These are phyloP conservation scores for Metrosideros polymorpha DNA, from an alignment of 441 rosid species.

Conservation along the genomic window DNA sequence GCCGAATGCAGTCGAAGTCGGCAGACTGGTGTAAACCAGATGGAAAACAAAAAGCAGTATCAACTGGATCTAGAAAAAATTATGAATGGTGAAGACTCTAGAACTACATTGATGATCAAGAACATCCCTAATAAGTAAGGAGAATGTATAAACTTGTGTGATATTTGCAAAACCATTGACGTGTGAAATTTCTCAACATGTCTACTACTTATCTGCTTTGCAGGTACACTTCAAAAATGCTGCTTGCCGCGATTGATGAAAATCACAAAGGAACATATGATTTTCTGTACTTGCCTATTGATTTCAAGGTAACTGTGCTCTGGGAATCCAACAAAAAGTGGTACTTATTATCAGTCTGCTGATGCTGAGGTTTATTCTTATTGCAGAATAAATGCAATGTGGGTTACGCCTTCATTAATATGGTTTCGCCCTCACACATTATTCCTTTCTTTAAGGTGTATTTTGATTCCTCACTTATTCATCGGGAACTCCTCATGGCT, in stretches of 20 bases:
- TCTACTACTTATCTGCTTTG: conserved; percentile 4
- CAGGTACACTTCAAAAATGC: conserved; percentile 84
- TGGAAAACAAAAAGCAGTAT: conserved; percentile 66
- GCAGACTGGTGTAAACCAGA: conserved; percentile 48
- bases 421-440: conserved; percentile 73
- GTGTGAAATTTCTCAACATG: not conserved
- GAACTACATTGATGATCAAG: conserved; percentile 81
- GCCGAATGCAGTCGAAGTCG: conserved; percentile 60
- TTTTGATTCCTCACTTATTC: conserved; percentile 1
- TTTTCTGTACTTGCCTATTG: conserved; percentile 73
- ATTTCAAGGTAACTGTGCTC: conserved; percentile 50
- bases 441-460: conserved; percentile 66
- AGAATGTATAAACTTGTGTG: not conserved
- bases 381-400: conserved; percentile 87
- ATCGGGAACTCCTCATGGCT: not conserved
- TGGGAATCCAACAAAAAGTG: not conserved
- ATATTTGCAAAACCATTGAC: not conserved
- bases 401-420: conserved; percentile 81
- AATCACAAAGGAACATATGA: conserved; percentile 60
- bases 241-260: conserved; percentile 81
- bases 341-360: not conserved
- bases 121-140: conserved; percentile 89
- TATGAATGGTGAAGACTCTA: conserved; percentile 52
- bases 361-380: conserved; percentile 2
- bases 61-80: conserved; percentile 77